Evolutionary conservation across 495 filamentous ascomycete species (phyloP).

Genomic region (Neurospora sp.): DNA sequence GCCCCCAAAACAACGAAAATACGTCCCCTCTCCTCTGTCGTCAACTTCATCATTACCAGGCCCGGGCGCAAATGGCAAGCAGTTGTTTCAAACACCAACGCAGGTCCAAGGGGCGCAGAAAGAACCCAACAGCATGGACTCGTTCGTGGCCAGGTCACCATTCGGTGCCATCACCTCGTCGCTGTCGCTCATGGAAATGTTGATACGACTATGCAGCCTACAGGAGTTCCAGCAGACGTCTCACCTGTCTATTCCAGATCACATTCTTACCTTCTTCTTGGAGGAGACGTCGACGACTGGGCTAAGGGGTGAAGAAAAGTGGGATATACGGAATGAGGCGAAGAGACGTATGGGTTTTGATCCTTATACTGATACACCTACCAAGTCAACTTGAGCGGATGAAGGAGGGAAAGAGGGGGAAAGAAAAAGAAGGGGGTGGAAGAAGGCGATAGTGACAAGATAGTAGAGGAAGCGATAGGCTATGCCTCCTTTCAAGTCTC

Average conservation of each 20-base stretch:
- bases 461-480: neutral
- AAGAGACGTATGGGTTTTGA: conserved; percentile 75
- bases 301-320: conserved; percentile 58
- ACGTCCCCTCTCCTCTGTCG: neutral
- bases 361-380: conserved; percentile 26
- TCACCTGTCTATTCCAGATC: conserved; percentile 88
- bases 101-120: neutral
- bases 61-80: neutral
- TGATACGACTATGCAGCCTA: conserved; percentile 84
- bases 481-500: neutral
- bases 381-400: neutral
- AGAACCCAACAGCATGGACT: conserved; percentile 4
- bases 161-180: conserved; percentile 59
- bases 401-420: neutral
- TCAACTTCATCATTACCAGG: neutral
- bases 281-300: conserved; percentile 70
- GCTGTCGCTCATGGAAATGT: conserved; percentile 86
- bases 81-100: neutral
- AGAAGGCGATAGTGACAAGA: neutral
- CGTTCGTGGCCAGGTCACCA: conserved; percentile 22
- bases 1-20: conserved; percentile 1
- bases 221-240: conserved; percentile 94
- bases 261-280: conserved; percentile 89
- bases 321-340: conserved; percentile 60
- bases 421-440: too few relatives aligned